Evolutionary conservation across 106 monocot genomes (phyloP), one percentile per base, ranked within the genome.

Genomic region (Dendrobium officinale): DNA sequence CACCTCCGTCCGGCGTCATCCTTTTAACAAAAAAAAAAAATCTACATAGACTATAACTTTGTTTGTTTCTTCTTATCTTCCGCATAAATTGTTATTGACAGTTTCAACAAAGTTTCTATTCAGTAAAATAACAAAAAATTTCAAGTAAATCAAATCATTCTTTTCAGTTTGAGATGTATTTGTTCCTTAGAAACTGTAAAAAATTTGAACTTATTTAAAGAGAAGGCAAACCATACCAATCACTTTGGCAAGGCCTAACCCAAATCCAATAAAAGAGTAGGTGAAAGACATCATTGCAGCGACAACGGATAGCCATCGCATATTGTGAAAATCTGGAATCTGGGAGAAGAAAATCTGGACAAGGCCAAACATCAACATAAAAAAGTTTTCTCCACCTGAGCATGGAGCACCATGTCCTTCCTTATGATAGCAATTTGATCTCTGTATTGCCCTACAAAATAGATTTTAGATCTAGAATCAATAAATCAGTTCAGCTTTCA

Each of bases 221-320:
- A 24, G 1, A 66, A 22, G 64, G 64, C 24, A 26, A 66, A 66
- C 64, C 3, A 8, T 85, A 96, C 96, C 91, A 41, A 93, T 93
- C 9, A 90, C 87, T 89, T 96, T 94, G 80, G 94, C 88, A 37
- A 94, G 24, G 33, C 93, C 96, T 31, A 96, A 92, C 5, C 72
- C 86, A 37, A 90, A 83, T 20, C 93, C 96, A 37, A 96, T 88
- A 47, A 79, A 84, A n/a, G 96, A 89, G 75, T 96, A 96, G 75
- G 81, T 81, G 80, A 92, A 96, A 37, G 96, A 96, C 96, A 96
- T 96, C 75, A 75, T 56, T 6, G 96, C 93, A 1, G 96, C 88
- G 0, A 92, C 27, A 55, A 85, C 45, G 6, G 96, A 97, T 56
- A 97, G 94, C 94, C 92, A 94, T 20, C 82, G 94, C 90, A 97